These are phyloP conservation scores for Fusarium sp. DNA, from an alignment of 2,329 filamentous ascomycete species.

Conservation along the genomic window DNA sequence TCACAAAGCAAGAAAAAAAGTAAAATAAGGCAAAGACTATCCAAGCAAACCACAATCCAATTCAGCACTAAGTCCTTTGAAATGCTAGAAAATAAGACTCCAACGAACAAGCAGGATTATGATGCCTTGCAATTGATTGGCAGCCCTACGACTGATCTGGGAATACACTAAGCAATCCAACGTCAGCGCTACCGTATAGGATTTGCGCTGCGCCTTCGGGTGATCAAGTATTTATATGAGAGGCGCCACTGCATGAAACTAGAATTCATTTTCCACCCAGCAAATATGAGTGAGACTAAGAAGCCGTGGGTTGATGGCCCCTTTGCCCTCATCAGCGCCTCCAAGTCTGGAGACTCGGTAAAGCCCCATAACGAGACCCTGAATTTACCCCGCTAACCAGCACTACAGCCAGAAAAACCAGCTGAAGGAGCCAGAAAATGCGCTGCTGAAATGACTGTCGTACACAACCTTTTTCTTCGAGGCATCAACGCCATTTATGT, in stretches of 20 bases:
- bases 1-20: neutral
- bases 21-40: neutral
- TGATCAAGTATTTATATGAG: neutral
- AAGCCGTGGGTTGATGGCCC: conserved; percentile 50
- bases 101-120: no score
- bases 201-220: neutral
- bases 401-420: conserved; percentile 28
- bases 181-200: conserved; percentile 9
- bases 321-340: conserved; percentile 46
- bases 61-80: rapidly evolving
- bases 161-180: neutral
- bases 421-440: conserved; percentile 36
- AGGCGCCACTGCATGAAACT: neutral
- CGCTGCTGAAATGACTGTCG: conserved; percentile 49
- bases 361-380: neutral
- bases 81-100: neutral
- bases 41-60: neutral
- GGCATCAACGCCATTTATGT: conserved; percentile 54
- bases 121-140: neutral
- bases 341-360: conserved; percentile 41
- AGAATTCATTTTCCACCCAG: neutral
- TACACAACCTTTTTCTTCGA: conserved; percentile 53
- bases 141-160: neutral
- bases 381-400: neutral
- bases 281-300: conserved; percentile 26